Evolutionary conservation across 2,329 filamentous ascomycete species (phyloP).

Genomic region (Colletotrichum brevisporum): DNA sequence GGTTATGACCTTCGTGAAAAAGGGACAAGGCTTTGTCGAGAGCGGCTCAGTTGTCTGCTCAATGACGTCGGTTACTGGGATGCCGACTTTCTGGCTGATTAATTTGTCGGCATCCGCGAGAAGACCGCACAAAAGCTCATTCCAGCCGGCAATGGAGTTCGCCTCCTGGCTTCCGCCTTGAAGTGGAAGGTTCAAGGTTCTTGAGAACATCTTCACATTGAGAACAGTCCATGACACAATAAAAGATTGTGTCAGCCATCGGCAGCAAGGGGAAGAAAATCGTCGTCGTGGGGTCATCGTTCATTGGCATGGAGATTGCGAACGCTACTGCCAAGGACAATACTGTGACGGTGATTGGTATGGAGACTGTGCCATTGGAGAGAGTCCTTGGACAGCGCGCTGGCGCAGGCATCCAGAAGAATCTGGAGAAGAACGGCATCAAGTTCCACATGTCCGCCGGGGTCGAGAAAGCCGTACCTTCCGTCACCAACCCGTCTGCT

Average conservation of each 20-base stretch:
- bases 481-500: slow-evolving; percentile 74
- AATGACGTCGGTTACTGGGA: slow-evolving; percentile 76
- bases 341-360: slow-evolving; percentile 87
- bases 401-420: slow-evolving; percentile 83
- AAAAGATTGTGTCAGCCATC: slow-evolving; percentile 83
- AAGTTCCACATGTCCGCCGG: slow-evolving; percentile 87
- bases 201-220: slow-evolving; percentile 89
- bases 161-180: no score
- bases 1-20: no score
- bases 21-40: slow-evolving; percentile 82
- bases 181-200: slow-evolving; percentile 86
- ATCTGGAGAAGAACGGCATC: slow-evolving; percentile 87
- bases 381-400: slow-evolving; percentile 87
- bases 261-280: slow-evolving; percentile 91
- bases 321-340: slow-evolving; percentile 86
- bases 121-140: slow-evolving; percentile 87
- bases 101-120: slow-evolving; percentile 81
- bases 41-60: slow-evolving; percentile 68
- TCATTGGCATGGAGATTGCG: slow-evolving; percentile 98
- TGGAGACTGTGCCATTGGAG: slow-evolving; percentile 88
- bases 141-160: no score
- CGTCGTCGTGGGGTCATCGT: slow-evolving; percentile 91
- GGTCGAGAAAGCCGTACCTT: slow-evolving; percentile 87
- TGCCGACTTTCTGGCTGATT: slow-evolving; percentile 82
- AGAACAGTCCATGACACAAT: slow-evolving; percentile 82